These are phyloP conservation scores for Pleodorina starrii DNA, from an alignment of 139 green algal genomes.

Conservation along the genomic window DNA sequence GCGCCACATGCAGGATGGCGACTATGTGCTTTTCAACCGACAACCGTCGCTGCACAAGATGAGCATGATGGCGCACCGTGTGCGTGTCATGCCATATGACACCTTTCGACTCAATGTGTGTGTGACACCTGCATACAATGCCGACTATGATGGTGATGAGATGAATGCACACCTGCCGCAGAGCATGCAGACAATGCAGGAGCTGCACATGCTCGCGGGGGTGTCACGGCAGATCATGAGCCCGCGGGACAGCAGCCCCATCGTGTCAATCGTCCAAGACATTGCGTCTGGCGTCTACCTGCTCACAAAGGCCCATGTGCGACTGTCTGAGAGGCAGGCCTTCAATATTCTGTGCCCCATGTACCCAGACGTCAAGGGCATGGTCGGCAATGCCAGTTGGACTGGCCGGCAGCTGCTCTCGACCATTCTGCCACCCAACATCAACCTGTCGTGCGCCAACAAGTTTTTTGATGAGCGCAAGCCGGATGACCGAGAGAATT, in stretches of 20 bases:
- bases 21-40: constrained; percentile 99
- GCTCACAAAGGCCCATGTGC: no score
- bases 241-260: constrained; percentile 93
- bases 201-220: constrained; percentile 98
- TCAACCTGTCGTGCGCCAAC: no score
- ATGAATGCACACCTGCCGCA: constrained; percentile 99
- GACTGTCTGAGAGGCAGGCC: no score
- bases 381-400: no score
- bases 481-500: no score
- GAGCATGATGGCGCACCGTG: constrained; percentile 97
- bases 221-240: constrained; percentile 96
- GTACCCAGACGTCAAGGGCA: no score
- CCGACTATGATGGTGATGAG: constrained; percentile 99
- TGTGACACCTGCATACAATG: constrained; percentile 99
- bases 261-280: constrained; percentile 99
- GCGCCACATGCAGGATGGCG: constrained; percentile 94
- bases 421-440: no score
- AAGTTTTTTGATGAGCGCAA: no score
- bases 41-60: constrained; percentile 99
- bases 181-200: constrained; percentile 92
- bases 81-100: constrained; percentile 93
- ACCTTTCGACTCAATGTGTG: constrained; percentile 77
- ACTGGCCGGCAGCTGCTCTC: constrained; percentile 63
- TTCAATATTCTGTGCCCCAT: no score
- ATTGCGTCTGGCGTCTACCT: constrained; percentile 97